Evolutionary conservation across 768 basidiomycete species (phyloP).

Genomic region (Filobasidium floriforme): DNA sequence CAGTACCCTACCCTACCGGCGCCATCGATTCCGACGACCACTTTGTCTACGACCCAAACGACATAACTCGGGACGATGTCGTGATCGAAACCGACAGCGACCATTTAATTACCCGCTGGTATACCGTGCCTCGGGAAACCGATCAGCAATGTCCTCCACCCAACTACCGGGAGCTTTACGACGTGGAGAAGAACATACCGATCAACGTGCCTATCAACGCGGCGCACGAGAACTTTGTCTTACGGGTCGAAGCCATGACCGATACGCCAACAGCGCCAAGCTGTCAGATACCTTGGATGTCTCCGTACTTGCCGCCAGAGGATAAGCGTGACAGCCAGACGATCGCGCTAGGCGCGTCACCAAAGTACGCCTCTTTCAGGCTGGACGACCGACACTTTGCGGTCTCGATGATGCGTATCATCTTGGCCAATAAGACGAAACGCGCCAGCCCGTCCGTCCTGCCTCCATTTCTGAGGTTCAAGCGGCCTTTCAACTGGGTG

Average conservation of each 20-base stretch:
- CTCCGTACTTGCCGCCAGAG: background rate
- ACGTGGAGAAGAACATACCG: constrained; percentile 1
- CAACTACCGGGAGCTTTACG: background rate
- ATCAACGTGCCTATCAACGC: constrained; percentile 5
- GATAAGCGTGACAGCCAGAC: background rate
- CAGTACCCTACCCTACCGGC: constrained; percentile 18
- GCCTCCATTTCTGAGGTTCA: constrained; percentile 18
- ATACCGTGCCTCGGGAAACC: constrained; percentile 2
- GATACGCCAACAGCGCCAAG: background rate
- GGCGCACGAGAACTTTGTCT: background rate
- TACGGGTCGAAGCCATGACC: background rate
- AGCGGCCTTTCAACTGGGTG: constrained; percentile 18
- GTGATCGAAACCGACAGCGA: constrained; percentile 16
- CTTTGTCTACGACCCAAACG: constrained; percentile 7
- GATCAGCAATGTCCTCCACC: background rate
- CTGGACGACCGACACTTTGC: background rate
- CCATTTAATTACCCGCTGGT: constrained; percentile 16
- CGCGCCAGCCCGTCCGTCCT: constrained; percentile 2
- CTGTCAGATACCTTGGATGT: background rate
- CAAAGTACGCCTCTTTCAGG: background rate
- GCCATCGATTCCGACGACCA: constrained; percentile 20
- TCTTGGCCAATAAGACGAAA: constrained; percentile 9
- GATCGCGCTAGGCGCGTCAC: background rate
- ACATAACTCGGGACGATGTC: constrained; percentile 11
- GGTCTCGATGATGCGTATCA: constrained; percentile 7